Evolutionary conservation across 2,329 filamentous ascomycete genomes (phyloP).

Genomic region (Amauroascus niger): DNA sequence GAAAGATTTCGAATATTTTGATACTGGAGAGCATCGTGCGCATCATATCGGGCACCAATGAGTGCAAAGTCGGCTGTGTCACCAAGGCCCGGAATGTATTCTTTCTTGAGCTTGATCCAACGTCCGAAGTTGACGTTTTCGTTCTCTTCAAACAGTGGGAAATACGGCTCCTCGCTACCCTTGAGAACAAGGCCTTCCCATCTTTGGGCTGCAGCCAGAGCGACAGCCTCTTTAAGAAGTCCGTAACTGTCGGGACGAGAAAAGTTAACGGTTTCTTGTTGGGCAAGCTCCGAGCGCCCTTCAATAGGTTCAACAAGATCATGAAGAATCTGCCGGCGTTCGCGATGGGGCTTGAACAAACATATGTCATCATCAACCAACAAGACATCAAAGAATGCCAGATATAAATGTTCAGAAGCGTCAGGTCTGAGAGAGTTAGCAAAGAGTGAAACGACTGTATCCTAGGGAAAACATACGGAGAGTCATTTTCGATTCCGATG

Average conservation of each 20-base stretch:
- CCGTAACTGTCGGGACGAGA: slow-evolving; percentile 42
- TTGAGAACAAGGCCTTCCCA: slow-evolving; percentile 78
- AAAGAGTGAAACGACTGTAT: neutral
- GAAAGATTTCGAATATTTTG: slow-evolving; percentile 44
- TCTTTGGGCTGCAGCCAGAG: slow-evolving; percentile 52
- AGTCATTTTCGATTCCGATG: slow-evolving; percentile 59
- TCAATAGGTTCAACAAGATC: slow-evolving; percentile 45
- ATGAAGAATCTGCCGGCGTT: slow-evolving; percentile 46
- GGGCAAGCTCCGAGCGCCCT: slow-evolving; percentile 58
- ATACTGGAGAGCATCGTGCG: slow-evolving; percentile 50
- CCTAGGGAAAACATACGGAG: slow-evolving; percentile 42
- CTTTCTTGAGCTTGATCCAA: slow-evolving; percentile 81
- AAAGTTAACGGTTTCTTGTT: slow-evolving; percentile 61
- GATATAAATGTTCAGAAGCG: slow-evolving; percentile 49
- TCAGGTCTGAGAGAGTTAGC: slow-evolving; percentile 33
- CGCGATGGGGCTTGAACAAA: slow-evolving; percentile 38
- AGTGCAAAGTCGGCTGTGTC: slow-evolving; percentile 77
- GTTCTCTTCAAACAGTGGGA: slow-evolving; percentile 40
- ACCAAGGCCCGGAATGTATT: slow-evolving; percentile 68
- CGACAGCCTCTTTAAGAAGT: slow-evolving; percentile 55
- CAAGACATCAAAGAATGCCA: slow-evolving; percentile 53
- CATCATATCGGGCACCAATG: slow-evolving; percentile 63
- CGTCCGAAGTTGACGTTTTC: slow-evolving; percentile 23
- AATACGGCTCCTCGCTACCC: slow-evolving; percentile 64
- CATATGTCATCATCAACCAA: slow-evolving; percentile 47